These are phyloP conservation scores for Phaeosphaeriaceae sp. DNA, from an alignment of 2,329 filamentous ascomycete species.

Conservation along the genomic window DNA sequence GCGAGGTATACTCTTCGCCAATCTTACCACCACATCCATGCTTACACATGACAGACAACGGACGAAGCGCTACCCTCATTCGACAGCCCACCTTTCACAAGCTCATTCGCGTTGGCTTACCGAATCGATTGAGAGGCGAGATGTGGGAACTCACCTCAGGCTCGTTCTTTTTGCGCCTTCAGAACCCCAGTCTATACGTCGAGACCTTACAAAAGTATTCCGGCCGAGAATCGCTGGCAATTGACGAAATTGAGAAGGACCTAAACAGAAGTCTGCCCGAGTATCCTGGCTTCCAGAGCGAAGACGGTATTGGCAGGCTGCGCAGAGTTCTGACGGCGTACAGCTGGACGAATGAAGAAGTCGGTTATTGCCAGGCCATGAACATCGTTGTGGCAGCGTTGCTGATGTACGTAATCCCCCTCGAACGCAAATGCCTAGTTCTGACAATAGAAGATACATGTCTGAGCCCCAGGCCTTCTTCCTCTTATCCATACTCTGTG, in stretches of 20 bases:
- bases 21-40: background rate
- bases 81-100: constrained; percentile 98
- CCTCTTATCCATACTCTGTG: constrained; percentile 87
- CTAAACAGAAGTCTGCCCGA: constrained; percentile 94
- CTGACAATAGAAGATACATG: constrained; percentile 72
- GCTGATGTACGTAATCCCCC: constrained; percentile 69
- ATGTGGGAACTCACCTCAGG: constrained; percentile 96
- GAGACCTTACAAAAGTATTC: constrained; percentile 85
- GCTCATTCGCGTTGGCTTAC: constrained; percentile 91
- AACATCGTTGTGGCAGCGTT: constrained; percentile 99
- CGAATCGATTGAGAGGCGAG: constrained; percentile 90
- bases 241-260: constrained; percentile 99
- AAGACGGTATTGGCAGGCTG: constrained; percentile 89
- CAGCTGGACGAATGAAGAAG: constrained; percentile 94
- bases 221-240: constrained; percentile 88
- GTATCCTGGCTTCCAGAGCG: constrained; percentile 95
- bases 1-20: constrained; percentile 54
- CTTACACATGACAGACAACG: constrained; percentile 69
- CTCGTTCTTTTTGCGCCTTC: constrained; percentile 84
- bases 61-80: constrained; percentile 87
- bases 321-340: constrained; percentile 93
- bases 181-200: constrained; percentile 81
- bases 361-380: constrained; percentile 99
- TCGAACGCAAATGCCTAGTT: constrained; percentile 9
- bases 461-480: constrained; percentile 97